Base-by-base conservation (phyloP, 306 rosid species). In the Cucumis cinereus region DNA sequence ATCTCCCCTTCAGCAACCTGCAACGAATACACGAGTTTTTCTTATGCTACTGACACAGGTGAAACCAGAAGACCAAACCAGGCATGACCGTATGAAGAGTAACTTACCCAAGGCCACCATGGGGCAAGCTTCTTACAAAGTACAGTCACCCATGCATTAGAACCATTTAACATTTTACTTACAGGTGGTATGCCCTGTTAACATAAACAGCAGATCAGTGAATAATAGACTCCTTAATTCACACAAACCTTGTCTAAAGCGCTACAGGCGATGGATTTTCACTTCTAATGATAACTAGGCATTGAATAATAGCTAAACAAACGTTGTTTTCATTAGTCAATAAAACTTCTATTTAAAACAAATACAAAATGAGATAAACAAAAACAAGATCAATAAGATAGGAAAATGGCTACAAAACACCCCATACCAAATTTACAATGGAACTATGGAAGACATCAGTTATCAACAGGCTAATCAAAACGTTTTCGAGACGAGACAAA, bases 101-200 rank as follows among this genome's bases (percentile, higher is more conserved):
- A 60, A 88, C 91, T 83, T 82, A 90, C 97, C 97, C 98, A 90
- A 33, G 93, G 90, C 98, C 98, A 94, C 98, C 98, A 91, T 28
- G 49, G 38, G 35, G 56, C 53, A 77, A 94, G 91, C 83, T 90
- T 90, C 89, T 86, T 90, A 81, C 91, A 87, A n/a, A 94, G 90
- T 45, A 56, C 85, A 45, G 93, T 85, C 80, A 88, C 91, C 98
- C 97, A 94, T n/a, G 84, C 89, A 82, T 89, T 92, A 70, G 92
- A 55, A 38, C 82, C 90, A 38, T 86, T 50, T 81, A 86, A 67
- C 30, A 43, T 24, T 82, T 82, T 91, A 80, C 84, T 85, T 13
- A 80, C 90, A 60, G 96, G 97, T 55, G 98, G 95, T 63, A 71
- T 90, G 60, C 97, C 97, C 98, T 93, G 83, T 26, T 63, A 70